A percentile compares a stretch with the other conserved stretches of the same genome.
Conservation (phyloP, 2,329 filamentous ascomycete genomes). For the Magnaporthales sp. region DNA sequence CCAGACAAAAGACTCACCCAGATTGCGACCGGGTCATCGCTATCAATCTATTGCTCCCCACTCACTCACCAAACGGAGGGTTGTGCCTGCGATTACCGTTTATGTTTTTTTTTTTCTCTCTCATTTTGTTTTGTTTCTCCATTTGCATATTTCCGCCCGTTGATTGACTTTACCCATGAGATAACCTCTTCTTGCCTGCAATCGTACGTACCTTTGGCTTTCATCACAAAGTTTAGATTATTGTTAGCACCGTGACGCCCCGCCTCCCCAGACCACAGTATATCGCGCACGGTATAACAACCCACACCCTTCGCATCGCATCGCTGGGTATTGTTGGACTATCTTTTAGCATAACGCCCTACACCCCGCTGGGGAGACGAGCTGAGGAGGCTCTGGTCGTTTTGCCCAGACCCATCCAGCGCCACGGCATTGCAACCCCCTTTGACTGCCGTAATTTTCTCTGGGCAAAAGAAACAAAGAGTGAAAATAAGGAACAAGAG, state of each 20-base stretch:
- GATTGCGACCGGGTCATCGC: background rate
- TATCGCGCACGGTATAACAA: background rate
- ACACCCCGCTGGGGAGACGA: background rate
- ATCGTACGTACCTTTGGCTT: background rate
- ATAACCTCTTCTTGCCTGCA: background rate
- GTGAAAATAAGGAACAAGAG: background rate
- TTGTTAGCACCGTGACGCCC: background rate
- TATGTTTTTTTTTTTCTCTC: background rate
- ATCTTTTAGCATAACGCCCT: background rate
- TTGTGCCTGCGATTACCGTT: background rate
- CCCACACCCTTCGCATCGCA: background rate
- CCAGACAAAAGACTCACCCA: background rate
- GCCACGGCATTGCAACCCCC: background rate
- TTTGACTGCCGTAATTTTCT: background rate
- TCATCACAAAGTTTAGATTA: background rate
- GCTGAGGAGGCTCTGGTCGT: background rate
- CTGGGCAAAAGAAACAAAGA: background rate
- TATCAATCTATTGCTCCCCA: background rate
- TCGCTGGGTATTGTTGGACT: slow-evolving; percentile 1
- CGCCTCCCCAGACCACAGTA: background rate
- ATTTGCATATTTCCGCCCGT: background rate
- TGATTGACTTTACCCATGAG: background rate
- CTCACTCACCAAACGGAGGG: background rate
- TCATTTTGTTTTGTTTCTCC: background rate
- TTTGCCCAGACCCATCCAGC: background rate